These are phyloP conservation scores for Hura crepitans DNA, from an alignment of 441 rosid genomes.

Conservation along the genomic window DNA sequence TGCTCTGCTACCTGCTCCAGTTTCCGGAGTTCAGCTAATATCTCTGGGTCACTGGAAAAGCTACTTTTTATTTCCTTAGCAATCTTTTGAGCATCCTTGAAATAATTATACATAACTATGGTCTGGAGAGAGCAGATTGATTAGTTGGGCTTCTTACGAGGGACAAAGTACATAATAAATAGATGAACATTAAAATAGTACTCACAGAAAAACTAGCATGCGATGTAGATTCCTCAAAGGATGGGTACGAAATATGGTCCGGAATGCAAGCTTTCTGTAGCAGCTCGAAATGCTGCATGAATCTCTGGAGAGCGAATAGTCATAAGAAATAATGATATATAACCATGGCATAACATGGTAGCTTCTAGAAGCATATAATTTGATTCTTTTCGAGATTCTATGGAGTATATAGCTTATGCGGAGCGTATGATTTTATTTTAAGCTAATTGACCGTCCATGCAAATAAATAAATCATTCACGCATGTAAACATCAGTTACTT, in stretches of 20 bases:
- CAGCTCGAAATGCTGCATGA: constrained; percentile 87
- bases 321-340: constrained; percentile 7
- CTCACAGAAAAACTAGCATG: constrained; percentile 69
- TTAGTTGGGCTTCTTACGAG: background rate
- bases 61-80: constrained; percentile 74
- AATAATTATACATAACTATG: constrained; percentile 61
- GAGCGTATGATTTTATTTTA: background rate
- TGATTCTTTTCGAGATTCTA: too few relatives aligned
- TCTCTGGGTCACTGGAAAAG: constrained; percentile 60
- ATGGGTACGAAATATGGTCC: constrained; percentile 59
- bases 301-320: constrained; percentile 53
- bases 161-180: background rate
- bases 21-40: constrained; percentile 58
- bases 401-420: too few relatives aligned
- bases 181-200: constrained; percentile 11
- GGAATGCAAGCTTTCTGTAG: constrained; percentile 92
- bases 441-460: too few relatives aligned
- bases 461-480: background rate
- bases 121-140: constrained; percentile 35
- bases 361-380: background rate
- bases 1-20: constrained; percentile 93
- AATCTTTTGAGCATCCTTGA: constrained; percentile 84
- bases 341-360: background rate
- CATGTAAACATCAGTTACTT: background rate
- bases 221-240: constrained; percentile 71